Conservation (phyloP, 2,329 filamentous ascomycete species). For the Talaromyces sp. region DNA sequence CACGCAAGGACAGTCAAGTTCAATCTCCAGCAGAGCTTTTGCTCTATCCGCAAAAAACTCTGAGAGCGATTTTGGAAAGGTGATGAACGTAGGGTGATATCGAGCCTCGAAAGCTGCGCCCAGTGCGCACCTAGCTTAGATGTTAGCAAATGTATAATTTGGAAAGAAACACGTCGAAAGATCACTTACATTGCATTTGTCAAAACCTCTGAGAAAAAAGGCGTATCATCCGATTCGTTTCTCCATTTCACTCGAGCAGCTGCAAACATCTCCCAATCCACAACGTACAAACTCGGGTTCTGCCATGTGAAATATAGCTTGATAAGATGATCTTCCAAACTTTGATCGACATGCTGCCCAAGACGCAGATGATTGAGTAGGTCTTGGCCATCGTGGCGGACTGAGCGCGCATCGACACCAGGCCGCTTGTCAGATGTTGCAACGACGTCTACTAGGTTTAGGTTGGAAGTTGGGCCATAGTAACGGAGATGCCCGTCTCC, state of each 20-base stretch:
- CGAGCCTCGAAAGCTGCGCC: constrained; percentile 40
- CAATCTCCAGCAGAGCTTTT: constrained; percentile 42
- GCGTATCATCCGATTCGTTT: constrained; percentile 32
- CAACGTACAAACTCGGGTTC: constrained; percentile 41
- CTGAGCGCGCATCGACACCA: constrained; percentile 32
- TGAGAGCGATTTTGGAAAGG: constrained; percentile 29
- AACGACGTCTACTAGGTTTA: constrained; percentile 35
- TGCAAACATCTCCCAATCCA: constrained; percentile 39
- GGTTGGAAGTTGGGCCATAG: constrained; percentile 42
- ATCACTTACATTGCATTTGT: constrained; percentile 34
- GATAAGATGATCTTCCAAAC: constrained; percentile 40
- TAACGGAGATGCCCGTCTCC: constrained; percentile 41
- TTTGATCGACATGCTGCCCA: constrained; percentile 34
- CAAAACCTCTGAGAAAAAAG: constrained; percentile 37
- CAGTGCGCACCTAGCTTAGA: constrained; percentile 31
- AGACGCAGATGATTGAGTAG: constrained; percentile 38
- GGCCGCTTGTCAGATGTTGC: constrained; percentile 29
- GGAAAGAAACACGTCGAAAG: background rate
- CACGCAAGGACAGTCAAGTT: constrained; percentile 44
- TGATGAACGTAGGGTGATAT: constrained; percentile 39
- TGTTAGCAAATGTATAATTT: background rate
- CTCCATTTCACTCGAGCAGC: constrained; percentile 30
- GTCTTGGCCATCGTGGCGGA: constrained; percentile 34
- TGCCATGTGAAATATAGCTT: constrained; percentile 47
- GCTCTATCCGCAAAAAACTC: constrained; percentile 38